Conservation (phyloP, 768 basidiomycete species). For the Leucosporidium creatinivorum region DNA sequence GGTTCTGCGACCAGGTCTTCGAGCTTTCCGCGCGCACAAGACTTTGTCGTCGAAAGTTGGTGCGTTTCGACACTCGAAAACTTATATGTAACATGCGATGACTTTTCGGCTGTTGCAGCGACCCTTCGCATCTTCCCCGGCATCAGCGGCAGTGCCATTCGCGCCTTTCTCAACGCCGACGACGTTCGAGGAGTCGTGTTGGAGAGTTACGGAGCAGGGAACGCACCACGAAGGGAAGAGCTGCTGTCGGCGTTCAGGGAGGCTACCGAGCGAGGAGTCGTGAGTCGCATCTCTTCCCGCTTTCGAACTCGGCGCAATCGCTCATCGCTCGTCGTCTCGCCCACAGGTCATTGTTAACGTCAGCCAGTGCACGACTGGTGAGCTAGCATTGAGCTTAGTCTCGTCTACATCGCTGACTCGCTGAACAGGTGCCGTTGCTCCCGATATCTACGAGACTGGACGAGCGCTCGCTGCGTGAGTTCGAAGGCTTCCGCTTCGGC, state of each 20-base stretch:
- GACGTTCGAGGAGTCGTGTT: slow-evolving; percentile 64
- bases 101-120: slow-evolving; percentile 10
- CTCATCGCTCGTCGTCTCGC: not conserved
- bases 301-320: not conserved
- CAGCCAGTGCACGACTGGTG: slow-evolving; percentile 71
- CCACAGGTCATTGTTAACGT: slow-evolving; percentile 68
- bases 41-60: slow-evolving; percentile 79
- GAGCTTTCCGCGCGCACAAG: slow-evolving; percentile 76
- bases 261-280: slow-evolving; percentile 72
- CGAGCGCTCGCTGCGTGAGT: slow-evolving; percentile 49
- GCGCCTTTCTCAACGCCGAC: slow-evolving; percentile 60
- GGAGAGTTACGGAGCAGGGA: slow-evolving; percentile 87
- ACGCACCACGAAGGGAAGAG: slow-evolving; percentile 75
- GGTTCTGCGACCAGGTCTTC: slow-evolving; percentile 69
- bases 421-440: slow-evolving; percentile 55
- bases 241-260: slow-evolving; percentile 67
- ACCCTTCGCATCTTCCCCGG: slow-evolving; percentile 35
- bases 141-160: slow-evolving; percentile 49
- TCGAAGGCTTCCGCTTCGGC: slow-evolving; percentile 36
- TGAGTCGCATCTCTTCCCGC: not conserved
- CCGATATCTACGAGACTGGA: slow-evolving; percentile 71
- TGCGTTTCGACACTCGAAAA: too few species aligned
- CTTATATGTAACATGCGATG: not conserved
- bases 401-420: too few species aligned
- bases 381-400: too few species aligned